Percentiles rank a stretch among this genome's conserved stretches.
Conservation (phyloP, 2,329 filamentous ascomycete genomes). For the Periconia digitata region DNA sequence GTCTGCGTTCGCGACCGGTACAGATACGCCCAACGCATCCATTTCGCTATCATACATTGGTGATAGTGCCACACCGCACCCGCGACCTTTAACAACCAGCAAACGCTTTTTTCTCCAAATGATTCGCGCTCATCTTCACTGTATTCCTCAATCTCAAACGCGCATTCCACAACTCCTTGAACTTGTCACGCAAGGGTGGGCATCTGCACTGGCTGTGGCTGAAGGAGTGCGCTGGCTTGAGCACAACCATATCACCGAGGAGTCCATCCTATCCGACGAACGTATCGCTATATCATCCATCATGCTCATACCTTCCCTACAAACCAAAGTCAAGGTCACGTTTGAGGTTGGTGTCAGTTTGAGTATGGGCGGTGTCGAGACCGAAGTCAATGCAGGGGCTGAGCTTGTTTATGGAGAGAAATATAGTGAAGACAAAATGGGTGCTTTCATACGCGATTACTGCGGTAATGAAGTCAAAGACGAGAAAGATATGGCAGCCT, state of each 20-base stretch:
- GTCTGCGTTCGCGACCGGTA: constrained; percentile 56
- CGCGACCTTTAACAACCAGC: constrained; percentile 62
- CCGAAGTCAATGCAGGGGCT: constrained; percentile 60
- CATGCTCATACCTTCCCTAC: constrained; percentile 64
- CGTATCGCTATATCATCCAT: constrained; percentile 63
- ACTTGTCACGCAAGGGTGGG: constrained; percentile 66
- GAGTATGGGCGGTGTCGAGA: constrained; percentile 49
- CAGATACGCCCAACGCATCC: constrained; percentile 47
- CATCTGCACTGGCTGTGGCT: constrained; percentile 61
- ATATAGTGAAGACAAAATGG: constrained; percentile 74
- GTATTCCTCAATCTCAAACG: constrained; percentile 60
- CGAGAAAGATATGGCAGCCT: constrained; percentile 38
- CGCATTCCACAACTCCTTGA: constrained; percentile 60
- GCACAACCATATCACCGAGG: constrained; percentile 64
- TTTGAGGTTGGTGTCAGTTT: constrained; percentile 57
- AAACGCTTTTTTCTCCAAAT: constrained; percentile 75
- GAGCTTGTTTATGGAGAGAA: constrained; percentile 75
- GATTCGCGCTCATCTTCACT: constrained; percentile 68
- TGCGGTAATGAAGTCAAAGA: constrained; percentile 41
- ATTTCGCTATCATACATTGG: constrained; percentile 74
- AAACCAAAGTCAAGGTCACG: constrained; percentile 68
- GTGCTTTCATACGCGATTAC: constrained; percentile 66
- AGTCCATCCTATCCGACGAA: constrained; percentile 66
- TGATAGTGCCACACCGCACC: constrained; percentile 56
- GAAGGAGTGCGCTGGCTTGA: constrained; percentile 64